Evolutionary conservation across 352 stramenopile species (phyloP).

Genomic region (Aphanomyces invadans): DNA sequence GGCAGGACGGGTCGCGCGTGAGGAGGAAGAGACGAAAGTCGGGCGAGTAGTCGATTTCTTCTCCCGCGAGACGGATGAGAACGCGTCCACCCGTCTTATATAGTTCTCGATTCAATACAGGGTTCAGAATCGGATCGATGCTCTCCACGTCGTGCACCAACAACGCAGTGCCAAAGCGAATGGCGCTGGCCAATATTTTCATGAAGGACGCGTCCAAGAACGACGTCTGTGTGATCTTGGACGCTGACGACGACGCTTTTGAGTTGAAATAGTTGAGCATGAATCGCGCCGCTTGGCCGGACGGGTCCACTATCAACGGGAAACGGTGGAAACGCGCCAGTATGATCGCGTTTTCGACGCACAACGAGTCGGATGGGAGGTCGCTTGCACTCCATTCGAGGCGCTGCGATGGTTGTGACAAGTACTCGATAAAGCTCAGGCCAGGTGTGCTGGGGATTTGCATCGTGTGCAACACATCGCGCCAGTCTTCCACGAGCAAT

Average conservation of each 20-base stretch:
- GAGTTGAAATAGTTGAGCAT: slow-evolving; percentile 96
- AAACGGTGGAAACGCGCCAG: slow-evolving; percentile 96
- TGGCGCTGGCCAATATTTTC: slow-evolving; percentile 98
- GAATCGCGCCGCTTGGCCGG: slow-evolving; percentile 96
- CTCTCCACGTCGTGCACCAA: slow-evolving; percentile 99
- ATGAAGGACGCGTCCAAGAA: slow-evolving; percentile 99
- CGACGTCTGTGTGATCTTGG: slow-evolving; percentile 96
- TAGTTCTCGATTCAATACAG: slow-evolving; percentile 98
- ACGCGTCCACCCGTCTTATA: slow-evolving; percentile 97
- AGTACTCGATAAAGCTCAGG: slow-evolving; percentile 92
- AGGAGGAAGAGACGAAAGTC: slow-evolving; percentile 99
- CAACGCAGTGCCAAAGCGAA: slow-evolving; percentile 98
- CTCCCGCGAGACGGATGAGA: slow-evolving; percentile 95
- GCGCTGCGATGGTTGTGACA: slow-evolving; percentile 93
- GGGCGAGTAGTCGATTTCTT: slow-evolving; percentile 99
- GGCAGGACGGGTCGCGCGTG: slow-evolving; percentile 95
- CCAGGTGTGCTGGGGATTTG: slow-evolving; percentile 76
- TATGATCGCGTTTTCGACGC: slow-evolving; percentile 99
- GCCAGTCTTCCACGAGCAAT: slow-evolving; percentile 92
- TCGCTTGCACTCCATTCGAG: slow-evolving; percentile 93
- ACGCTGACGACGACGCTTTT: slow-evolving; percentile 82
- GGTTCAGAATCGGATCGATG: slow-evolving; percentile 99
- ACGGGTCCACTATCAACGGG: slow-evolving; percentile 98
- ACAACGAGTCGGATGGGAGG: slow-evolving; percentile 95
- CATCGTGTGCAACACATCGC: slow-evolving; percentile 90